Evolutionary conservation across 148 eudicot genomes (phyloP).

Genomic region (Hydrangea macrophylla): DNA sequence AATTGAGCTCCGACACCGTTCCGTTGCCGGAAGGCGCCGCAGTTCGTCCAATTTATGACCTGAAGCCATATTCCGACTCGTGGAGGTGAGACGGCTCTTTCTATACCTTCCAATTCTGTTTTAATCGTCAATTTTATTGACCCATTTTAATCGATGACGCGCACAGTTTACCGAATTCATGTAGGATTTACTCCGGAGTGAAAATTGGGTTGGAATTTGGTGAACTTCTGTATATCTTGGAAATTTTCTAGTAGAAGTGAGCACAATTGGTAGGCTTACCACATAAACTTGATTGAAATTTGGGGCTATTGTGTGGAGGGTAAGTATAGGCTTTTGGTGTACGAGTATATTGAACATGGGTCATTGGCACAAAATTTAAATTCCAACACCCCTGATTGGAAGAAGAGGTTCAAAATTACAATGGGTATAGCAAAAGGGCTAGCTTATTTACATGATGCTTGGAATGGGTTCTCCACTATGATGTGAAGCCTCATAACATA

Average conservation of each 20-base stretch:
- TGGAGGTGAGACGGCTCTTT: too few relatives aligned
- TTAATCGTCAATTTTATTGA: too few relatives aligned
- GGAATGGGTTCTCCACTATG: neutral
- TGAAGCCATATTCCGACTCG: too few relatives aligned
- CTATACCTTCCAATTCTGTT: too few relatives aligned
- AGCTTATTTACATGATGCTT: slow-evolving; percentile 2
- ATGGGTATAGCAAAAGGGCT: neutral
- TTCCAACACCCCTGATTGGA: neutral
- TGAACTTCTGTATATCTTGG: too few relatives aligned
- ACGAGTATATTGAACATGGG: neutral
- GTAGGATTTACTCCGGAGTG: too few relatives aligned
- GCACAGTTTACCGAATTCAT: too few relatives aligned
- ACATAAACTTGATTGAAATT: neutral
- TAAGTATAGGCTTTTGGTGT: neutral
- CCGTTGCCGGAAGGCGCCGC: too few relatives aligned
- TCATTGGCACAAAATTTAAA: neutral
- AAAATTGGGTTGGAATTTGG: too few relatives aligned
- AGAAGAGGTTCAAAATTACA: neutral
- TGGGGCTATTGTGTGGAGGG: neutral
- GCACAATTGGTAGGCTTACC: neutral
- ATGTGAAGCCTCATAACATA: neutral
- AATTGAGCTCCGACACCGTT: too few relatives aligned
- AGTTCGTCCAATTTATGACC: too few relatives aligned
- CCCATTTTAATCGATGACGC: too few relatives aligned
- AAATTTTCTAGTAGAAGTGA: neutral